Percentiles rank a stretch among this genome's conserved stretches.
Evolutionary conservation across 2,329 filamentous ascomycete species (phyloP).

Genomic region (Microascus cirrosus): DNA sequence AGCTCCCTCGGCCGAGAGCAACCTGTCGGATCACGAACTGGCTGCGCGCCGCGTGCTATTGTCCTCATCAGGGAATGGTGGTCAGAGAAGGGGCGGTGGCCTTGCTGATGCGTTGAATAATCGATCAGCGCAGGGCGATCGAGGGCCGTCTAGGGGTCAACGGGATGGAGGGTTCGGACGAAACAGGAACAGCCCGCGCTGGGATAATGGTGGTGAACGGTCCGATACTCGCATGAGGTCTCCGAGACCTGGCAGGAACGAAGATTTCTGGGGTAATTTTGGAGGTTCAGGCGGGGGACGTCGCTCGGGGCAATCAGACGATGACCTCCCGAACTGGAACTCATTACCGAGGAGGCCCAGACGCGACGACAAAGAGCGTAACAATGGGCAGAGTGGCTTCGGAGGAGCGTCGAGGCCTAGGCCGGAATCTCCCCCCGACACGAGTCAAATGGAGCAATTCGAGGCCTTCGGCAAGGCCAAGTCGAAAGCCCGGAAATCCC

Average conservation of each 20-base stretch:
- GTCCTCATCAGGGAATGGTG: not conserved
- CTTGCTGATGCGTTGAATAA: not conserved
- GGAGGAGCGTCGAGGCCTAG: not conserved
- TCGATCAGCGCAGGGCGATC: not conserved
- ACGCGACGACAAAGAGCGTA: not conserved
- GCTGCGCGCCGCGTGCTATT: constrained; percentile 1
- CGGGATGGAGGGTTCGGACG: not conserved
- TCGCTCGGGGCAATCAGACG: not conserved
- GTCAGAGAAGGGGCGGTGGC: not conserved
- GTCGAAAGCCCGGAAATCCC: not conserved
- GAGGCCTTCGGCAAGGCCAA: not conserved
- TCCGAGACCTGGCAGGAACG: not conserved
- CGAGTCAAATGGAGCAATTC: not conserved
- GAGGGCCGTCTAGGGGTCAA: not conserved
- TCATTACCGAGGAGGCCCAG: not conserved
- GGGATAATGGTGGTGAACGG: not conserved
- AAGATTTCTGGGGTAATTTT: not conserved
- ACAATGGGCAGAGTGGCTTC: not conserved
- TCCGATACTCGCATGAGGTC: not conserved
- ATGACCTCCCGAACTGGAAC: not conserved
- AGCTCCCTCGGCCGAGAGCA: too few relatives aligned
- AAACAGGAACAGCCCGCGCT: not conserved
- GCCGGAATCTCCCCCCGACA: not conserved
- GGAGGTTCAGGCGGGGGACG: not conserved
- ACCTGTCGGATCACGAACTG: not conserved